Evolutionary conservation across 305 asterid species (phyloP), one percentile per base, ranked within the genome.

Genomic region (Fraxinus angustifolia): DNA sequence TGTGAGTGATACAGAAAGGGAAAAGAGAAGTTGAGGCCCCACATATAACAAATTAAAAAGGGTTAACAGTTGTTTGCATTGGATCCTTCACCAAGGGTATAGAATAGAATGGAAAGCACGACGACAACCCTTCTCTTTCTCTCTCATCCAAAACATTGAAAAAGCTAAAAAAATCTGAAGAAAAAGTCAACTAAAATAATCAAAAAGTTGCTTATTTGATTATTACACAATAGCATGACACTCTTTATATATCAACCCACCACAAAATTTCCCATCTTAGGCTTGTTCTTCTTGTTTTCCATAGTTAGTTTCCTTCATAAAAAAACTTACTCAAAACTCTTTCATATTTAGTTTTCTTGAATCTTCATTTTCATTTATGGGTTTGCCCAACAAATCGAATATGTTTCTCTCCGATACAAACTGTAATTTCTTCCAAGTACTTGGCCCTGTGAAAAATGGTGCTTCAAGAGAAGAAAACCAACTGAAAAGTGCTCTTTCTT

Each of bases 41-140:
- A 19, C 72, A 42, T 42, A 45, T 45, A 45, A 45, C 56, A 45
- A 76, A 81, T 81, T 75, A 8, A 34, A 67, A 48, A 53, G 58
- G 78, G 28, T 72, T 38, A 23, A 67, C 36, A 28, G n/a, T 78
- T 38, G 78, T 82, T 67, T 84, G 90, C 96, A 84, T 90, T 77
- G 96, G 96, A 90, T 92, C 91, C 92, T 89, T 89, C 96, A 83
- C 90, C 91, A 77, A 78, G 56, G 88, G 75, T 78, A 73, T 38
- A 28, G 45, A 68, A 58, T 76, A 17, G 68, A 76, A 76, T 74
- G 48, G 65, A 42, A 45, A 50, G 17, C 30, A 2, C 33, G 2
- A 30, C 33, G 33, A 30, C 33, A 17, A 68, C 16, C 82, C 26
- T 79, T 45, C 80, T 77, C 78, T 21, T 2, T 65, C 76, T 19